phyloP scores from a whole-genome alignment of 129 eudicot genomes.

The Solidago caesia region DNA sequence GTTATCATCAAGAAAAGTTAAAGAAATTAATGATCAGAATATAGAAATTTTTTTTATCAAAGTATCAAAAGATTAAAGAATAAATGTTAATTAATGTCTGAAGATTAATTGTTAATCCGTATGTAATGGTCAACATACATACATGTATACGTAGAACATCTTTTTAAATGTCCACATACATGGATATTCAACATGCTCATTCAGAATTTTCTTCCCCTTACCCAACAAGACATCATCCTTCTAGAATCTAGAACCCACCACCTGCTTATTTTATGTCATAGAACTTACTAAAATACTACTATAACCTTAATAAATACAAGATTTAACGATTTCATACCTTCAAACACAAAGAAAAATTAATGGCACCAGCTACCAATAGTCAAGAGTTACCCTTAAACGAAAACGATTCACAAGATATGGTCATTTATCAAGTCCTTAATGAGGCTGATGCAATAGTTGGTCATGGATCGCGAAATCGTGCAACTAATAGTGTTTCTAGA shows the following conservation, averaged over 20 bases:
- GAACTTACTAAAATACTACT: background rate
- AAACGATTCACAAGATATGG: constrained; percentile 77
- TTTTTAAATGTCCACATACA: background rate
- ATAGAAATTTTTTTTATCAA: too few species aligned
- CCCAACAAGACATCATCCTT: constrained; percentile 2
- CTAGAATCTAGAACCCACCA: constrained; percentile 12
- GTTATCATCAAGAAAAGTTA: too few species aligned
- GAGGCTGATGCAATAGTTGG: constrained; percentile 45
- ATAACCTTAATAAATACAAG: constrained; percentile 19
- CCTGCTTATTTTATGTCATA: background rate
- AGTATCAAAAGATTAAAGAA: too few species aligned
- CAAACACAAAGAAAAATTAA: background rate
- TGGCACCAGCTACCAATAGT: constrained; percentile 35
- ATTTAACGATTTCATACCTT: constrained; percentile 1
- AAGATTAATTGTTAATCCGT: background rate
- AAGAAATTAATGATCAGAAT: too few species aligned
- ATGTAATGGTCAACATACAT: too few species aligned
- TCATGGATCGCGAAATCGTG: constrained; percentile 2
- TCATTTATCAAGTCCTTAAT: constrained; percentile 53
- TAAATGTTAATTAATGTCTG: background rate
- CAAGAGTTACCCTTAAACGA: constrained; percentile 66
- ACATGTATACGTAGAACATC: background rate
- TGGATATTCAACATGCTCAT: constrained; percentile 12
- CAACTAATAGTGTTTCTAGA: background rate
- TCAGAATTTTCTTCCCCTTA: background rate